A percentile compares a stretch with the other conserved stretches of the same genome.
Conservation (phyloP, 2,329 filamentous ascomycete species). For the Arthrobotrys sinensis region DNA sequence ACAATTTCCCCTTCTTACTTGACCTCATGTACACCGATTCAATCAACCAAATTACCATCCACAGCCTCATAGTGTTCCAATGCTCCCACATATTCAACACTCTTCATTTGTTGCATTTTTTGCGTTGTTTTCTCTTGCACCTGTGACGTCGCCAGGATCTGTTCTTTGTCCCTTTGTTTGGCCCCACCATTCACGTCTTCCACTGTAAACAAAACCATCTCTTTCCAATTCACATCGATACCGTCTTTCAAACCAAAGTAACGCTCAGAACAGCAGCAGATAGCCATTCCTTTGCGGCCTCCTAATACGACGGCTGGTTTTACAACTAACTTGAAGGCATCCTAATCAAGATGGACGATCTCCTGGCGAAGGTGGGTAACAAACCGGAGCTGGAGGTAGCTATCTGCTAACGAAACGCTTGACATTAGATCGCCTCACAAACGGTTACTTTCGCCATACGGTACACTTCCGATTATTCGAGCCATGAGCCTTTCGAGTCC, state of each 20-base stretch:
- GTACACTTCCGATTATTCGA: conserved; percentile 12
- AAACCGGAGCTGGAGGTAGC: conserved; percentile 4
- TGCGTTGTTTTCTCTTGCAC: conserved; percentile 28
- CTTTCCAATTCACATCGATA: conserved; percentile 1
- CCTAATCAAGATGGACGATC: conserved; percentile 52
- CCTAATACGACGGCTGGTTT: background rate
- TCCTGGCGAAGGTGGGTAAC: conserved; percentile 59
- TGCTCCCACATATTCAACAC: background rate
- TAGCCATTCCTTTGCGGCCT: background rate
- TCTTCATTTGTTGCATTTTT: conserved; percentile 37
- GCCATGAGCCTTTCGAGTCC: background rate
- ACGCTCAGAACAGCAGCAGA: background rate
- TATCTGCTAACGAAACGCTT: conserved; percentile 24
- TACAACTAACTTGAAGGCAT: background rate
- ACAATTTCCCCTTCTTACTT: background rate
- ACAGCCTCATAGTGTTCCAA: background rate
- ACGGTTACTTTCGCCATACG: conserved; percentile 60
- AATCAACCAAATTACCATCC: background rate
- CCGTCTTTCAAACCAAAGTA: background rate
- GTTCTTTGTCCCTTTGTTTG: conserved; percentile 30
- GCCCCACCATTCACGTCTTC: conserved; percentile 26
- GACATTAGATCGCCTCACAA: conserved; percentile 58
- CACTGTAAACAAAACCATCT: conserved; percentile 39
- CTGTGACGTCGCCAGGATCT: conserved; percentile 44
- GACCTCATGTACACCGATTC: background rate